Evolutionary conservation across 192 early-diverging fungal genomes (phyloP), one percentile per base, ranked within the genome.

Genomic region (Obelidium mucronatum): DNA sequence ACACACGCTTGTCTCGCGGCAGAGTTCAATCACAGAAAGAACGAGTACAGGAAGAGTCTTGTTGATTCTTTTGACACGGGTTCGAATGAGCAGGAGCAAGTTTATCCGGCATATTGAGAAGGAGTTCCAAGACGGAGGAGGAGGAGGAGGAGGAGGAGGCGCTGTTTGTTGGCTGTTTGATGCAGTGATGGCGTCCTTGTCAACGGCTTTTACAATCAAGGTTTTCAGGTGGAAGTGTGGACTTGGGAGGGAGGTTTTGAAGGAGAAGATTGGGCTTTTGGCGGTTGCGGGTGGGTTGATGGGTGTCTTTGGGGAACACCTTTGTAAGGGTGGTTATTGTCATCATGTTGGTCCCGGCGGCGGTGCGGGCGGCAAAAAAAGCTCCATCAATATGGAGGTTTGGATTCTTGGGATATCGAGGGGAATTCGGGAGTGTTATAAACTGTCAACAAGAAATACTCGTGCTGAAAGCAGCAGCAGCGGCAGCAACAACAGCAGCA

Each of bases 261-360:
- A 67, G 44, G 66, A 67, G 40, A 67, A 67, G 48, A 67, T 67
- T 26, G 13, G 66, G 66, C 30, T 67, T 1, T 48, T 67, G 37
- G 26, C 2, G 26, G 66, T 31, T 15, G 40, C 66, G n/a, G 66
- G 22, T 13, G 66, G 66, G n/a, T 51, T 67, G 66, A 26, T 67
- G 40, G 30, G 30, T 51, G 30, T 51, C 26, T 67, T 67, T 67
- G n/a, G n/a, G 39, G 48, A 52, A 48, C n/a, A n/a, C n/a, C n/a
- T 26, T 42, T 36, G 40, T 26, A 11, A 65, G 37, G 37, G 35
- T 6, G 19, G 44, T 48, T 48, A 19, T 15, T 48, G 44, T 15
- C 44, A 19, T 15, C 11, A 48, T 6, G 44, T n/a, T n/a, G n/a
- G 48, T 8, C 8, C 22, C 48, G 8, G 48, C 48, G 48, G 22